Evolutionary conservation across 1,284 basidiomycete genomes (phyloP).

Genomic region (Lentinula novae-zelandiae): DNA sequence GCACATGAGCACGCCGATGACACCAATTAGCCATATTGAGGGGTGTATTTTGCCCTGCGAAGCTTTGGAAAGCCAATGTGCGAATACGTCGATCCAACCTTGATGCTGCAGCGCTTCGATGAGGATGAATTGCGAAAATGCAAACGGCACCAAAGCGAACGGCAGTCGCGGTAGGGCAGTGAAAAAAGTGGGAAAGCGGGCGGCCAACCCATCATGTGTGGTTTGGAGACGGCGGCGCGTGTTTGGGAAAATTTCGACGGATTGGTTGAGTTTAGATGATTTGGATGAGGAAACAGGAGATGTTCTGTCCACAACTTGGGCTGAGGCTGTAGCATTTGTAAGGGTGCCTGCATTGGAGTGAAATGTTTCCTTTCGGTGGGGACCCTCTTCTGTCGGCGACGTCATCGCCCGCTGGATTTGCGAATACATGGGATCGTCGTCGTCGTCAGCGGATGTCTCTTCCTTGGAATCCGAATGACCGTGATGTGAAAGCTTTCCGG

Average conservation of each 20-base stretch:
- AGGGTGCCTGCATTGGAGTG: background rate
- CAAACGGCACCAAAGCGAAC: constrained; percentile 84
- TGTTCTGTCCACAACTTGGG: background rate
- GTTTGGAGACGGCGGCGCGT: constrained; percentile 20
- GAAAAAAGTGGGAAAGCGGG: constrained; percentile 72
- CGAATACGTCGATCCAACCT: constrained; percentile 92
- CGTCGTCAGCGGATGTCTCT: constrained; percentile 3
- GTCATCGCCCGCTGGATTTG: constrained; percentile 26
- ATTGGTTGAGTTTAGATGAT: background rate
- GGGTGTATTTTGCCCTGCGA: constrained; percentile 43
- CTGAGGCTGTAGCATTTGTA: background rate
- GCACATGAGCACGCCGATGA: constrained; percentile 73
- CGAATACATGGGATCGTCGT: constrained; percentile 18
- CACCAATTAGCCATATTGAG: constrained; percentile 53
- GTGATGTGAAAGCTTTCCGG: constrained; percentile 20
- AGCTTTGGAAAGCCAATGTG: constrained; percentile 60
- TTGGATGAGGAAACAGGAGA: background rate
- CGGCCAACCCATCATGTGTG: constrained; percentile 24
- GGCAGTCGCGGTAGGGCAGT: constrained; percentile 73
- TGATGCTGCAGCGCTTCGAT: constrained; percentile 81
- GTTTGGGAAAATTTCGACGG: constrained; percentile 12
- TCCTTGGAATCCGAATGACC: constrained; percentile 7
- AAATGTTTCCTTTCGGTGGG: background rate
- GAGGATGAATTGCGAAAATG: constrained; percentile 94
- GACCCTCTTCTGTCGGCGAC: constrained; percentile 13